phyloP scores from a whole-genome alignment of 768 basidiomycete species.

The Suillus decipiens region DNA sequence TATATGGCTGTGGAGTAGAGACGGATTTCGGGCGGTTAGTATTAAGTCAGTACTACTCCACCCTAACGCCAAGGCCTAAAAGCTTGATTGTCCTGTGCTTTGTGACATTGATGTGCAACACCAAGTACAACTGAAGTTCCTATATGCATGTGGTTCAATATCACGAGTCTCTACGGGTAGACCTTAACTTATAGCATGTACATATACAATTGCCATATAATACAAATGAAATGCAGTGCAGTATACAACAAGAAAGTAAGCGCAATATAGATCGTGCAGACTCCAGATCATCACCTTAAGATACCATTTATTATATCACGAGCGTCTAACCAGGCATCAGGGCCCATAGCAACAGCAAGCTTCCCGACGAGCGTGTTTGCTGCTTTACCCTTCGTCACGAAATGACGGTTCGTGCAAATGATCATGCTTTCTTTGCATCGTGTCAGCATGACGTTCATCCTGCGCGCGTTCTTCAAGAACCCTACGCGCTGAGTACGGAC shows the following conservation, averaged over 20 bases:
- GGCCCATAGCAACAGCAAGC: conserved; percentile 17
- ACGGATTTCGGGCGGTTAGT: neutral
- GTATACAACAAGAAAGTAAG: neutral
- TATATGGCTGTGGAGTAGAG: neutral
- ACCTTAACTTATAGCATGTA: neutral
- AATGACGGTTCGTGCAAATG: conserved; percentile 54
- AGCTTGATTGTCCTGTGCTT: neutral
- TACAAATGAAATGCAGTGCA: neutral
- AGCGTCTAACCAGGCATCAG: conserved; percentile 20
- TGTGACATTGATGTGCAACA: neutral
- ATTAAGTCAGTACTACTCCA: neutral
- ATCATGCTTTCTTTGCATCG: conserved; percentile 76
- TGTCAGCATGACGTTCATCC: conserved; percentile 86
- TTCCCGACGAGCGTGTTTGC: conserved; percentile 28
- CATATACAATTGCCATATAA: neutral
- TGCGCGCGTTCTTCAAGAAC: conserved; percentile 60
- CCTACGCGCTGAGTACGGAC: conserved; percentile 61
- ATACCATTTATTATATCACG: conserved; percentile 3
- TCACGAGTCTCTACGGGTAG: neutral
- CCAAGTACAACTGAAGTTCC: neutral
- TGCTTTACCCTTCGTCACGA: conserved; percentile 18
- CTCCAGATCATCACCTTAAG: neutral
- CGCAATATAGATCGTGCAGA: neutral
- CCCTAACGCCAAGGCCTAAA: neutral
- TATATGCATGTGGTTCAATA: neutral